A percentile compares a stretch with the other conserved stretches of the same genome.
These are phyloP conservation scores for Pichia sp. DNA, from an alignment of 1,139 yeast genomes.

Conservation along the genomic window DNA sequence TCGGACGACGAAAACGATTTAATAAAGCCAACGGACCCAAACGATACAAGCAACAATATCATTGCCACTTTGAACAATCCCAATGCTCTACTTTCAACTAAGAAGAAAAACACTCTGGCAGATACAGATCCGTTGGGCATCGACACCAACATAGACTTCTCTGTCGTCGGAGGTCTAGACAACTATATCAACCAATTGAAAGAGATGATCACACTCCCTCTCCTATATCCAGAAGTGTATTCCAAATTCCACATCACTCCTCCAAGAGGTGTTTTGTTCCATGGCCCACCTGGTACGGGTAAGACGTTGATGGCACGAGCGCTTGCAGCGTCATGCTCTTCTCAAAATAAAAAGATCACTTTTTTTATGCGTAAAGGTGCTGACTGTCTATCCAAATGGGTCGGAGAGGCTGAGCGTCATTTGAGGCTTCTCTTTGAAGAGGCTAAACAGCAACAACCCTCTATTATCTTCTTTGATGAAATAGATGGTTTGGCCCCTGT, in stretches of 20 bases:
- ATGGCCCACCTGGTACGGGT: constrained; percentile 99
- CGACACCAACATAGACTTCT: constrained; percentile 87
- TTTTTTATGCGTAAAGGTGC: constrained; percentile 99
- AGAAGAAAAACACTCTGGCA: constrained; percentile 68
- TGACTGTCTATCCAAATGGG: constrained; percentile 96
- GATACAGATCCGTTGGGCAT: constrained; percentile 95
- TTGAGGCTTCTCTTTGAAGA: constrained; percentile 86
- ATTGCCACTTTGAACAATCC: constrained; percentile 18
- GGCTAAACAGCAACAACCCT: constrained; percentile 93
- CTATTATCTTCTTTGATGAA: constrained; percentile 93
- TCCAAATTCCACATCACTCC: constrained; percentile 90
- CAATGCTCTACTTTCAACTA: constrained; percentile 20
- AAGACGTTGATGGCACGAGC: constrained; percentile 98
- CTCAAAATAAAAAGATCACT: constrained; percentile 77
- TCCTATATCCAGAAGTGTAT: constrained; percentile 89
- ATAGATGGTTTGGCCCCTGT: constrained; percentile 98
- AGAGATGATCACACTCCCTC: constrained; percentile 94
- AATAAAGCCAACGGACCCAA: constrained; percentile 32
- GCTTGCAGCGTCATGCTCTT: constrained; percentile 88
- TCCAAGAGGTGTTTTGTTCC: constrained; percentile 95
- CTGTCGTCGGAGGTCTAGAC: constrained; percentile 89
- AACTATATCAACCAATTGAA: constrained; percentile 81
- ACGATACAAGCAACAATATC: constrained; percentile 26
- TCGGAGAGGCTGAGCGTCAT: constrained; percentile 98
- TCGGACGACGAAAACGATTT: constrained; percentile 41